Evolutionary conservation across 768 basidiomycete genomes (phyloP).

Genomic region (Tricholoma bakamatsutake): DNA sequence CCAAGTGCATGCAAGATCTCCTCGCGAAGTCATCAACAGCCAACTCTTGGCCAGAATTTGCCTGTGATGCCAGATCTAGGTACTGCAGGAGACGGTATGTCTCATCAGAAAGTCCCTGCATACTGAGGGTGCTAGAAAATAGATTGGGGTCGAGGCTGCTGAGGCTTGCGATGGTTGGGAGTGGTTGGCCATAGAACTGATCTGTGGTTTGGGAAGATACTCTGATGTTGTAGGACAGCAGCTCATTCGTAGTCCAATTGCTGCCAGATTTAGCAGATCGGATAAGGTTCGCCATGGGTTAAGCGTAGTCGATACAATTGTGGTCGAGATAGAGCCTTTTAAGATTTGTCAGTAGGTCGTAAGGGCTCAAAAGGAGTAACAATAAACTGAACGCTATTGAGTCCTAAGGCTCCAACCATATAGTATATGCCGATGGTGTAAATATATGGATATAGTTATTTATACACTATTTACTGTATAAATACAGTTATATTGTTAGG

Average conservation of each 20-base stretch:
- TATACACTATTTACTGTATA: no score
- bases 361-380: no score
- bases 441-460: no score
- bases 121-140: not conserved
- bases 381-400: no score
- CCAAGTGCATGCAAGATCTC: constrained; percentile 9
- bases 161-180: not conserved
- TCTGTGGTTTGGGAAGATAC: not conserved
- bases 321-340: no score
- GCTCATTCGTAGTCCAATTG: constrained; percentile 3
- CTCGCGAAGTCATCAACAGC: constrained; percentile 10
- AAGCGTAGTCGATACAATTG: no score
- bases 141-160: not conserved
- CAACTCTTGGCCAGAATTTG: constrained; percentile 2
- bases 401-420: no score
- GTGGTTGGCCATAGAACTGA: not conserved
- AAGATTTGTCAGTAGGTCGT: no score
- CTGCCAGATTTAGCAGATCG: not conserved
- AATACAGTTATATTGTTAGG: no score
- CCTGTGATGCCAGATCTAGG: constrained; percentile 11
- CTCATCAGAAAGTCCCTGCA: constrained; percentile 9
- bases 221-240: constrained; percentile 3
- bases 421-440: no score
- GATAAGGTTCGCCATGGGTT: not conserved
- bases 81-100: constrained; percentile 12